Base-by-base conservation (phyloP, 805 yeast species). In the Yarrowia yakushimensis region DNA sequence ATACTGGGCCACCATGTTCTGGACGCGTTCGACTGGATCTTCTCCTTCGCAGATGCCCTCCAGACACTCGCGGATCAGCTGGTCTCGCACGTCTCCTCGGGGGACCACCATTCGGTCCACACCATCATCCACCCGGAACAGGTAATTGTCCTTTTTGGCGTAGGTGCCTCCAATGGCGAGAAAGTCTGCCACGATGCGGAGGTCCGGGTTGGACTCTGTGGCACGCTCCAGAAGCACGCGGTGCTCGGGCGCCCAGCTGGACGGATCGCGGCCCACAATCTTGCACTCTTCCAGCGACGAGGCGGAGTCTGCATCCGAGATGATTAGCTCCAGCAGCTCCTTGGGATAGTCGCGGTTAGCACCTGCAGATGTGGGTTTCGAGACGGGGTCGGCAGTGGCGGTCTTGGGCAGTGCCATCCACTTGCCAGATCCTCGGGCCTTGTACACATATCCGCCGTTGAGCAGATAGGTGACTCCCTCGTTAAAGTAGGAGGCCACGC, bases 401-500 rank as follows among this genome's bases (percentile, higher is more conserved):
- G 59, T n/a, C 43, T 36, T 34, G 9, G 59, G 59, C 3, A 36
- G 28, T 3, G 43, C 43, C 59, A 52, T 52, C 42, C 42, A 52
- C 25, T 25, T 25, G 25, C 59, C 59, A 1, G 59, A 36, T 2
- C 43, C 59, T 3, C 43, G 31, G 8, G 59, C 59, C 33, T 52
- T 34, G 43, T 52, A 52, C 12, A 52, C 43, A 22, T 34, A 34
- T 3, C 59, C 59, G 8, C 59, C 59, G 13, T 36, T 52, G 8
- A 36, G 43, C 11, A 52, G 59, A n/a, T 52, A 52, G 17, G 43
- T 52, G 59, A 52, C 59, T 4, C 59, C 59, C 43, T 52, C 59
- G 33, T 15, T 52, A 17, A 52, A 52, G 17, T 36, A 52, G 25
- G 59, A 34, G 9, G 59, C 43, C n/a, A 52, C 59, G 12, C 59